Evolutionary conservation across 2,329 filamentous ascomycete species (phyloP).

Genomic region (Pseudocercospora ulei): DNA sequence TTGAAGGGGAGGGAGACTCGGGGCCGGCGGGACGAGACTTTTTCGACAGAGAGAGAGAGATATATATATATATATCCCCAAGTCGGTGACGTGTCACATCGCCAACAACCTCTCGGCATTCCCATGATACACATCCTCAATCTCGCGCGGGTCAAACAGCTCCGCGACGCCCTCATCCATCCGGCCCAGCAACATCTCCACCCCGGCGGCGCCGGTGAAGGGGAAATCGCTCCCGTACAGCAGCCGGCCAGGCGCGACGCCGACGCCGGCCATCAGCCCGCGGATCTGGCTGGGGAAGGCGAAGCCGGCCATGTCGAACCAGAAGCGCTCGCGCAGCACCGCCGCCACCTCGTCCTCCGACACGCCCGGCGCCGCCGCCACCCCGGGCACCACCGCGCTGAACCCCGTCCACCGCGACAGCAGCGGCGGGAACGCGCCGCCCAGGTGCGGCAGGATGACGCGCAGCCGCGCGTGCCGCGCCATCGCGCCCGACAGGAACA

Average conservation of each 20-base stretch:
- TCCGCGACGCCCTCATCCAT: slow-evolving; percentile 39
- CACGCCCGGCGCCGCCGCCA: slow-evolving; percentile 24
- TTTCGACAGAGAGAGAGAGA: no score
- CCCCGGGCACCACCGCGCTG: slow-evolving; percentile 35
- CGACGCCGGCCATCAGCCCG: slow-evolving; percentile 38
- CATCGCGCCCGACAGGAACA: slow-evolving; percentile 44
- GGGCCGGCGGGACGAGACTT: no score
- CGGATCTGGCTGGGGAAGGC: slow-evolving; percentile 44
- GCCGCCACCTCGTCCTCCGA: slow-evolving; percentile 28
- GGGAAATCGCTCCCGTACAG: slow-evolving; percentile 48
- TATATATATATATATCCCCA: no score
- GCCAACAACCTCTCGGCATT: slow-evolving; percentile 33
- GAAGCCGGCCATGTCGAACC: slow-evolving; percentile 47
- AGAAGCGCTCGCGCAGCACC: slow-evolving; percentile 39
- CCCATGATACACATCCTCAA: slow-evolving; percentile 34
- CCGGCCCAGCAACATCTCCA: slow-evolving; percentile 34
- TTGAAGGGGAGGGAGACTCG: no score
- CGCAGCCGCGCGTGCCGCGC: slow-evolving; percentile 40
- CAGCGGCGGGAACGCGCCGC: slow-evolving; percentile 41
- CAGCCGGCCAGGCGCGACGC: slow-evolving; percentile 38
- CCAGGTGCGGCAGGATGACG: slow-evolving; percentile 44
- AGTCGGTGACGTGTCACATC: no score
- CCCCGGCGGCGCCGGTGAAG: slow-evolving; percentile 39
- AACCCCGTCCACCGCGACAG: slow-evolving; percentile 40
- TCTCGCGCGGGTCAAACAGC: slow-evolving; percentile 34